Evolutionary conservation across 2,329 filamentous ascomycete species (phyloP).

Genomic region (Mycocentrospora acerina): DNA sequence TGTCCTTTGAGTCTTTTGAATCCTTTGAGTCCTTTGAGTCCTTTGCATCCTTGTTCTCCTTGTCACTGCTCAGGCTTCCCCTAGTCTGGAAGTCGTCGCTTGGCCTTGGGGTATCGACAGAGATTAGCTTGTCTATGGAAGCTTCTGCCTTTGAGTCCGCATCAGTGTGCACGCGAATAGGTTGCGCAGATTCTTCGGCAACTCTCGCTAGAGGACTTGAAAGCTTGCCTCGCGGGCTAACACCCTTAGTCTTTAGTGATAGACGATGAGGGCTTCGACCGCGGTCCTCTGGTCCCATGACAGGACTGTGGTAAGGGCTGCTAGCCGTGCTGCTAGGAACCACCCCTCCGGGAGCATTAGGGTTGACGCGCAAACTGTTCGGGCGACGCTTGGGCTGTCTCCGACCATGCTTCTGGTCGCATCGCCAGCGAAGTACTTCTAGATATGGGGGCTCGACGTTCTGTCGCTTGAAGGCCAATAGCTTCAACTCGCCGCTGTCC

Average conservation of each 20-base stretch:
- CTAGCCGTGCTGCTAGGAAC: slow-evolving; percentile 52
- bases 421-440: slow-evolving; percentile 91
- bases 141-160: slow-evolving; percentile 30
- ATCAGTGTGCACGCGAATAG: slow-evolving; percentile 42
- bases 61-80: slow-evolving; percentile 41
- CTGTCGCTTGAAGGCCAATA: slow-evolving; percentile 78
- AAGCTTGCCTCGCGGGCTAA: slow-evolving; percentile 67
- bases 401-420: slow-evolving; percentile 89
- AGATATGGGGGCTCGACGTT: slow-evolving; percentile 92
- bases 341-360: slow-evolving; percentile 48
- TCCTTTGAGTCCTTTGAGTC: slow-evolving; percentile 28
- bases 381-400: slow-evolving; percentile 51
- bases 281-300: slow-evolving; percentile 58
- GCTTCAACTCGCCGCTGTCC: slow-evolving; percentile 84
- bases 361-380: slow-evolving; percentile 54
- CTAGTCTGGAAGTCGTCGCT: slow-evolving; percentile 39
- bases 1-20: slow-evolving; percentile 37
- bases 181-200: slow-evolving; percentile 62
- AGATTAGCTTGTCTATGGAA: slow-evolving; percentile 45
- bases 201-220: slow-evolving; percentile 73
- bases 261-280: slow-evolving; percentile 73
- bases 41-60: slow-evolving; percentile 39
- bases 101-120: slow-evolving; percentile 44
- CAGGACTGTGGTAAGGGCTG: slow-evolving; percentile 65
- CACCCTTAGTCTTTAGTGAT: slow-evolving; percentile 57